Conservation (phyloP, 2,329 filamentous ascomycete species). For the Verruconis gallopava region DNA sequence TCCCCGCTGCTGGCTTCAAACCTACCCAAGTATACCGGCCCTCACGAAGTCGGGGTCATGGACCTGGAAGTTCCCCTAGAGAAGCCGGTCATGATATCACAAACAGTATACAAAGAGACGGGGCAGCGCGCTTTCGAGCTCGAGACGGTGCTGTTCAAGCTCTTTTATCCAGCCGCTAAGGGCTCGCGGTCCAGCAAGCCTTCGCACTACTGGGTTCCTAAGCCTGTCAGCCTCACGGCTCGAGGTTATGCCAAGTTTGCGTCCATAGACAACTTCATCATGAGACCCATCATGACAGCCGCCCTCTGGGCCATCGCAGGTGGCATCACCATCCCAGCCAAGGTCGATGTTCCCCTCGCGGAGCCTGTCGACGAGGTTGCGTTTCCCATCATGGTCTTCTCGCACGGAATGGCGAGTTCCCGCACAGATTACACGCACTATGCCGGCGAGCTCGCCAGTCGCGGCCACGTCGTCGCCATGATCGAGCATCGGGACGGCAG, state of each 20-base stretch:
- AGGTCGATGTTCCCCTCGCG: constrained; percentile 7
- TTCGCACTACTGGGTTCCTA: constrained; percentile 11
- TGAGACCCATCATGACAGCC: constrained; percentile 2
- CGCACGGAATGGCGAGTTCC: constrained; percentile 69
- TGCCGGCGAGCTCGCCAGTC: constrained; percentile 62
- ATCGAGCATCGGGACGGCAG: constrained; percentile 77
- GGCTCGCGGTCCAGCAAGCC: constrained; percentile 4
- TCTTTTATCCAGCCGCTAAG: constrained; percentile 56
- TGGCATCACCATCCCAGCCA: constrained; percentile 6
- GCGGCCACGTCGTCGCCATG: constrained; percentile 69
- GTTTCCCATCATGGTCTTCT: constrained; percentile 79
- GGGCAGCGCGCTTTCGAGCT: constrained; percentile 39
- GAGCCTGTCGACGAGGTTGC: constrained; percentile 27
- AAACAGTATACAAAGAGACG: constrained; percentile 35
- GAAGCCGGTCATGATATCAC: not conserved
- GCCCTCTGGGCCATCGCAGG: constrained; percentile 6
- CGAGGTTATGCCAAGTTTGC: constrained; percentile 25
- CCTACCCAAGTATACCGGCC: constrained; percentile 65
- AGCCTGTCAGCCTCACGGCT: constrained; percentile 15
- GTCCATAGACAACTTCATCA: constrained; percentile 14
- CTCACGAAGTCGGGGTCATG: constrained; percentile 64
- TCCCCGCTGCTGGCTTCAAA: constrained; percentile 30
- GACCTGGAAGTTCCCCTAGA: constrained; percentile 60
- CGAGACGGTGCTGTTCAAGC: constrained; percentile 62
- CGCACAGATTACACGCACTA: constrained; percentile 76